Evolutionary conservation across 1,284 basidiomycete species (phyloP), one percentile per base, ranked within the genome.

Genomic region (Rhizoctonia solani): DNA sequence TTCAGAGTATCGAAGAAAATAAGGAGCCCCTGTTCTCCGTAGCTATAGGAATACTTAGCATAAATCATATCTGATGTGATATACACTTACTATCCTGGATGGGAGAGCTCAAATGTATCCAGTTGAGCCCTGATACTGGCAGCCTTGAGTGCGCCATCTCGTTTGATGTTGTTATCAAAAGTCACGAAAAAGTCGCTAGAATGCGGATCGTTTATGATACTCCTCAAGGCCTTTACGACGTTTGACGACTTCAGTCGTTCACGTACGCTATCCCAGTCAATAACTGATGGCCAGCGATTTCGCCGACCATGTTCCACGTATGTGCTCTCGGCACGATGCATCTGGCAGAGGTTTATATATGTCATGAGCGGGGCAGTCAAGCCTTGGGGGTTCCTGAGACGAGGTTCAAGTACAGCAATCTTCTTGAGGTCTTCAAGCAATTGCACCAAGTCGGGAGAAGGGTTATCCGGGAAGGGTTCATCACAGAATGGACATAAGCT

Each of bases 401-500:
- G 85, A 6, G 86, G 82, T 68, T 89, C 86, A 0, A 77, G 77
- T 54, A 75, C 73, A 0, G 89, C 87, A 69, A 83, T 85, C 42
- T 77, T 77, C 52, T 77, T 78, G 0, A 84, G 83, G 1, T 77
- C 74, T 1, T 77, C 75, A 4, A 92, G 79, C n/a, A 92, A 79
- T 2, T 77, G 76, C 14, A 73, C 72, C n/a, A 92, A 79, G 29
- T 81, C 76, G 1, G 85, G 82, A 0, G 89, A 89, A 1, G 87
- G 87, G 2, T 80, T 76, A 1, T 79, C 68, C 1, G 90, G 91
- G 5, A 91, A 79, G 0, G 77, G 80, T 34, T 83, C 81, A 72
- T 93, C 90, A 70, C 90, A 93, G 75, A 87, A 93, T 0, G 90
- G 89, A 72, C 90, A 93, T 1, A 92, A 76, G 0, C 80, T 85